Base-by-base conservation (phyloP, 176 grass and related monocot species). In the Thinopyrum elongatum region DNA sequence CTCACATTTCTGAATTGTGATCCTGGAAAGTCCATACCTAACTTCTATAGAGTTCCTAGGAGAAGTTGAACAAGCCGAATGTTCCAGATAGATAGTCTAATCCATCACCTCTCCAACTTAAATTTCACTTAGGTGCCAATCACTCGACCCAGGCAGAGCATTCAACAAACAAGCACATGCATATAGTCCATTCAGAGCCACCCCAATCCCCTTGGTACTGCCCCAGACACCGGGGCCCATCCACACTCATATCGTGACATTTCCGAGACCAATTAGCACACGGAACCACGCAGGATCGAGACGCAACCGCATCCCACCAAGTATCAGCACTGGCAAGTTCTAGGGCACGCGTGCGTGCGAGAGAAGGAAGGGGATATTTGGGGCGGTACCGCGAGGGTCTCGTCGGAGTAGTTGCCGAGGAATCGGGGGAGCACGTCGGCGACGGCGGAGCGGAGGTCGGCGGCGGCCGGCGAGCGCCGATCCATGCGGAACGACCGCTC, bases 371-470 rank as follows among this genome's bases (percentile, higher is more conserved):
- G 17, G 21, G 4, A 19, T 23, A 42, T 70, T 10, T 17, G 19
- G 44, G 7, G 31, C 1, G 61, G 62, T 90, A 94, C 92, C 87
- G 61, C 82, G 66, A 94, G 85, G 73, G 58, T 86, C 19, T 94
- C 78, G 82, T 94, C 92, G 47, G 87, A 65, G 87, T 92, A 92
- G 85, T 3, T 76, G 76, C 82, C 89, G 68, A 94, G 87, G 87
- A 92, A 94, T 60, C 88, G 81, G 67, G 86, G 78, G n/a, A 94
- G 92, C 89, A 88, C 86, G 33, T 78, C 57, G 21, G 84, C 34
- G 66, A 94, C 82, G 23, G 85, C 92, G 7, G 73, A 78, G 63
- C 82, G 87, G 46, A 94, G 82, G 10, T 60, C 82, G 49, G 21
- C 19, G 28, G 85, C 92, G 46, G 65, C 73, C 61, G 28, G 61